These are phyloP conservation scores for Paramecium sonneborni DNA, from an alignment of 73 alveolate genomes.

Conservation along the genomic window DNA sequence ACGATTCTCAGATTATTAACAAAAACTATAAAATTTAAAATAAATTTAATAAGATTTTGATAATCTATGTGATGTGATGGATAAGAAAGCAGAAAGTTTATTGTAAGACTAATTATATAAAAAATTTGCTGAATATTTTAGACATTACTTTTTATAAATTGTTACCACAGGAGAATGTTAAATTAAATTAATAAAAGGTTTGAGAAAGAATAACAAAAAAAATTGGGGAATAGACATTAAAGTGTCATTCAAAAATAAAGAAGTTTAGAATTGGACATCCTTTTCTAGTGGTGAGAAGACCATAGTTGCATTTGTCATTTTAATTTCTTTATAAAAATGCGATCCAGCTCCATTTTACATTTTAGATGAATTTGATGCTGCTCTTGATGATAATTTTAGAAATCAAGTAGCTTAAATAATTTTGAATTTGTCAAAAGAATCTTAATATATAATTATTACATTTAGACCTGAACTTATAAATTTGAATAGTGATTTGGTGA, in stretches of 20 bases:
- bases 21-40: not conserved
- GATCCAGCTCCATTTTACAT: slow-evolving; percentile 97
- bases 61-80: slow-evolving; percentile 10
- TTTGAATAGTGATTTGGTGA: not conserved
- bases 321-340: slow-evolving; percentile 88
- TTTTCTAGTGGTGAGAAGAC: slow-evolving; percentile 92
- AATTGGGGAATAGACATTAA: slow-evolving; percentile 42
- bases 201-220: not conserved
- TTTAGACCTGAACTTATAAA: slow-evolving; percentile 89
- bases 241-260: not conserved
- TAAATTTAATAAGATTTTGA: slow-evolving; percentile 21
- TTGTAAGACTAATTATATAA: slow-evolving; percentile 8
- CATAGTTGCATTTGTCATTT: slow-evolving; percentile 93
- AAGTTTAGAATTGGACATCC: slow-evolving; percentile 33
- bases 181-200: slow-evolving; percentile 10
- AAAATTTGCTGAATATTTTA: slow-evolving; percentile 34
- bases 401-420: slow-evolving; percentile 80
- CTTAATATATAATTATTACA: slow-evolving; percentile 87
- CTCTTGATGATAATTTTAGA: slow-evolving; percentile 95
- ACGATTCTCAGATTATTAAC: not conserved
- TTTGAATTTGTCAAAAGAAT: slow-evolving; percentile 69
- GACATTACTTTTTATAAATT: not conserved
- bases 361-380: slow-evolving; percentile 98
- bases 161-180: slow-evolving; percentile 30
- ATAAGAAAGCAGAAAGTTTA: slow-evolving; percentile 24